Evolutionary conservation across 1,284 basidiomycete species (phyloP).

Genomic region (Singerocomus rubriflavus): DNA sequence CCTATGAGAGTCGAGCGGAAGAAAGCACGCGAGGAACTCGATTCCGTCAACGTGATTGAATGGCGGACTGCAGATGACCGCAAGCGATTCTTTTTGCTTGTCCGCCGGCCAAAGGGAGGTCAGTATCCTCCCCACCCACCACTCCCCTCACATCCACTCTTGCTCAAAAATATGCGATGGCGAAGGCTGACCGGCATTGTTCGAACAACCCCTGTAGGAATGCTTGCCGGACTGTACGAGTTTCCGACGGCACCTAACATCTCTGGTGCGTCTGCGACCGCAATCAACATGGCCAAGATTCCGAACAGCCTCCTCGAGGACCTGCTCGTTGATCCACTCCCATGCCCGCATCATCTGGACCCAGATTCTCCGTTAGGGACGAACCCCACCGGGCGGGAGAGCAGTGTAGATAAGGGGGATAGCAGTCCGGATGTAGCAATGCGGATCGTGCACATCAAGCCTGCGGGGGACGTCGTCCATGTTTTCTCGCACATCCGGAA

Average conservation of each 20-base stretch:
- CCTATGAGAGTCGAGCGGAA: conserved; percentile 89
- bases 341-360: too few relatives aligned
- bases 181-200: conserved; percentile 4
- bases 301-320: conserved; percentile 42
- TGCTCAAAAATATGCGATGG: neutral
- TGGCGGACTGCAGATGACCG: conserved; percentile 49
- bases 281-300: conserved; percentile 36
- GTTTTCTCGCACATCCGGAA: conserved; percentile 91
- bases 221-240: conserved; percentile 84
- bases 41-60: conserved; percentile 83
- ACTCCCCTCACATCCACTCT: too few relatives aligned
- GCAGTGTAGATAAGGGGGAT: neutral
- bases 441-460: conserved; percentile 45
- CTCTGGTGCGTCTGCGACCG: conserved; percentile 34
- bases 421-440: conserved; percentile 17
- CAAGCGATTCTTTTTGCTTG: conserved; percentile 67
- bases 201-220: conserved; percentile 49
- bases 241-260: conserved; percentile 67
- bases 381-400: neutral
- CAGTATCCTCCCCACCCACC: conserved; percentile 15
- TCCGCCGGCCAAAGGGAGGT: conserved; percentile 84
- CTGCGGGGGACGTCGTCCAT: conserved; percentile 70
- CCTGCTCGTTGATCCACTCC: conserved; percentile 35
- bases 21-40: conserved; percentile 80
- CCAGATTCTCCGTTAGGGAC: too few relatives aligned